phyloP scores from a whole-genome alignment of 352 stramenopile species.

The Globisporangium lucens region DNA sequence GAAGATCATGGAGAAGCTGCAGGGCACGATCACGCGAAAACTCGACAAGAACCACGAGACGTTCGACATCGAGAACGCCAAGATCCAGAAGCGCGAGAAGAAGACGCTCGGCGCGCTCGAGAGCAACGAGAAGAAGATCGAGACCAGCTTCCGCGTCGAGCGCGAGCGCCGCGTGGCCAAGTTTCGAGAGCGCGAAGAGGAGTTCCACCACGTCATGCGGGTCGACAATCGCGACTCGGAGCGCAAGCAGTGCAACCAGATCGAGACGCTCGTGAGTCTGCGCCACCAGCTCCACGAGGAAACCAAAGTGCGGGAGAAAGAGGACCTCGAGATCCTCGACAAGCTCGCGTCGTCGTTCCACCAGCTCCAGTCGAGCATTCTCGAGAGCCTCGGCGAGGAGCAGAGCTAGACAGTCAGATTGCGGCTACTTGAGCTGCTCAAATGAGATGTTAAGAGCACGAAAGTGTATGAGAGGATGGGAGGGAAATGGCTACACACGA shows the following conservation, averaged over 20 bases:
- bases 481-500: not conserved
- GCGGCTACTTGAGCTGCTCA: not conserved
- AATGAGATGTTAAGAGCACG: no score
- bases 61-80: slow-evolving; percentile 93
- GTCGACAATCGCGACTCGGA: slow-evolving; percentile 60
- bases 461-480: no score
- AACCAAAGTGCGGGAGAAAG: slow-evolving; percentile 39
- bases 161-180: slow-evolving; percentile 48
- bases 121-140: slow-evolving; percentile 56
- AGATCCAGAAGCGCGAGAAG: slow-evolving; percentile 88
- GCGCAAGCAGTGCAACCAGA: slow-evolving; percentile 37
- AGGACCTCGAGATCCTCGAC: slow-evolving; percentile 82
- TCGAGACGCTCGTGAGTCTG: slow-evolving; percentile 53
- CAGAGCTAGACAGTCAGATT: not conserved
- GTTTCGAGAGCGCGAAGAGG: slow-evolving; percentile 62
- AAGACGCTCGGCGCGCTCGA: slow-evolving; percentile 79
- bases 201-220: slow-evolving; percentile 62
- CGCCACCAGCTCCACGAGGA: slow-evolving; percentile 53
- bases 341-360: slow-evolving; percentile 75
- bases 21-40: slow-evolving; percentile 84
- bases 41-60: slow-evolving; percentile 90
- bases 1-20: slow-evolving; percentile 84
- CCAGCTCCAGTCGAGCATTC: slow-evolving; percentile 73
- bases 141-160: slow-evolving; percentile 68
- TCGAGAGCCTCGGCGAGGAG: slow-evolving; percentile 76